Base-by-base conservation (phyloP, 2,329 filamentous ascomycete species). In the Fusarium sp. region DNA sequence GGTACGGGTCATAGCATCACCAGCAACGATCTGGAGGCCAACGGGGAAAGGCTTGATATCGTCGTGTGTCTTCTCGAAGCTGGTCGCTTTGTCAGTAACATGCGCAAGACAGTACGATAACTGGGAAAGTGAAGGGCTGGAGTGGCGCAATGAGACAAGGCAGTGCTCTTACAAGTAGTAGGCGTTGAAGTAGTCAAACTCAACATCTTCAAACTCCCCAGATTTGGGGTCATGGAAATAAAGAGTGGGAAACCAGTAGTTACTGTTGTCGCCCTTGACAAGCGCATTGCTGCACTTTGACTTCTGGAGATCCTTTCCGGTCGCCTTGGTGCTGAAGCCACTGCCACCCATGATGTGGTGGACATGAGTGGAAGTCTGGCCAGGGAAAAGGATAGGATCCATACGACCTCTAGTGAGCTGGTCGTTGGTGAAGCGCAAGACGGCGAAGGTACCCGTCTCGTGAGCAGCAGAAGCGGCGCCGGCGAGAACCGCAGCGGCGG, bases 161-260 rank as follows among this genome's bases (percentile, higher is more conserved):
- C 18, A 36, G 15, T 31, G 39, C 33, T 76, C 85, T 80, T 78
- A 89, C 87, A 92, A 91, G 83, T 95, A 95, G 84, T 96, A 96
- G 68, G 88, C 88, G 77, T 91, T 91, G 88, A 92, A 90, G 79
- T 93, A 93, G 76, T 91, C 90, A 68, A 93, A 83, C 47, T 90
- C 85, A 22, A 94, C 92, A 39, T 87, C 85, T 80, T 91, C 88
- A 73, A 93, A 89, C 56, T 86, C 86, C 53, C 88, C 88, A 71
- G 90, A 89, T 73, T 87, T 83, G 75, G 89, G 86, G 71, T 92
- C 87, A 73, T 86, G 83, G 81, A 91, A 94, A 82, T 91, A 94
- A 5, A 95, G 83, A 33, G 85, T 84, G 3, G 93, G 92, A 62
- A 91, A 90, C 93, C 93, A 95, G 84, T 95, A 95, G 81, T 92